Evolutionary conservation across 768 basidiomycete genomes (phyloP).

Genomic region (Tylopilus subfusipes): DNA sequence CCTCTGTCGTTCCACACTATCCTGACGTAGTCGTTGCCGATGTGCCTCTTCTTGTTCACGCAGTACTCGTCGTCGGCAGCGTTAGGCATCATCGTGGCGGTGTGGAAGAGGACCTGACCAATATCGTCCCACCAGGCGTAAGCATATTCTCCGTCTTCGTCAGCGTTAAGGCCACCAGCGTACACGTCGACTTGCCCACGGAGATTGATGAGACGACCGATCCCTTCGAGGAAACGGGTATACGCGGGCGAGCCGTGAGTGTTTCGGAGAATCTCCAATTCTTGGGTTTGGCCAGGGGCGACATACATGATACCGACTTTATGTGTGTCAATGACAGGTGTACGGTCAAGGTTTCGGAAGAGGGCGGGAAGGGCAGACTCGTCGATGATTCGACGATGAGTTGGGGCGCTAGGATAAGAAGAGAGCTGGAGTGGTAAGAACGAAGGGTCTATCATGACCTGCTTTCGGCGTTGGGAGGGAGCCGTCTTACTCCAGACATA

Average conservation of each 20-base stretch:
- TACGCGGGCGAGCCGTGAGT: slow-evolving; percentile 93
- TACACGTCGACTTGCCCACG: slow-evolving; percentile 91
- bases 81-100: slow-evolving; percentile 96
- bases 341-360: slow-evolving; percentile 68
- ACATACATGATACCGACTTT: slow-evolving; percentile 97
- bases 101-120: slow-evolving; percentile 90
- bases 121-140: slow-evolving; percentile 99
- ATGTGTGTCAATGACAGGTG: slow-evolving; percentile 95
- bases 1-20: slow-evolving; percentile 99
- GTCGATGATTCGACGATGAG: slow-evolving; percentile 47
- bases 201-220: slow-evolving; percentile 84
- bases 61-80: slow-evolving; percentile 60
- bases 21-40: slow-evolving; percentile 95
- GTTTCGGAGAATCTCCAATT: slow-evolving; percentile 84
- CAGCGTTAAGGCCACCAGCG: slow-evolving; percentile 86
- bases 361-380: slow-evolving; percentile 54
- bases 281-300: slow-evolving; percentile 82
- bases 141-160: slow-evolving; percentile 92
- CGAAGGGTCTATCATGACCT: slow-evolving; percentile 79
- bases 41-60: slow-evolving; percentile 88
- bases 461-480: slow-evolving; percentile 85
- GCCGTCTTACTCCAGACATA: slow-evolving; percentile 87
- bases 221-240: slow-evolving; percentile 85
- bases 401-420: slow-evolving; percentile 50
- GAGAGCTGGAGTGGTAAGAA: slow-evolving; percentile 87